phyloP scores from a whole-genome alignment of 192 early-diverging fungal genomes.

The Linnemannia elongata region DNA sequence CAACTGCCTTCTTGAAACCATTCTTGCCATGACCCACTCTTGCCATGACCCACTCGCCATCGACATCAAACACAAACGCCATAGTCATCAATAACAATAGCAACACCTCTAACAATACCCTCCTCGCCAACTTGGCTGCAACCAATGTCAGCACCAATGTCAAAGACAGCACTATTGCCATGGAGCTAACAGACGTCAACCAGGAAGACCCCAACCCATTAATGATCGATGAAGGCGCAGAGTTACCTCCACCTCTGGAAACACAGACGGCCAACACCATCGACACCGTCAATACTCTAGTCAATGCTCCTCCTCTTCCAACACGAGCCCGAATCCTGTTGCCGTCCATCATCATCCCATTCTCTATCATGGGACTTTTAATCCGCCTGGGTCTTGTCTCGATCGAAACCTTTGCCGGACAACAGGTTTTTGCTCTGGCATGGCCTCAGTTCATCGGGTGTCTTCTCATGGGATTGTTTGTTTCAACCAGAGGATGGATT shows the following conservation, averaged over 20 bases:
- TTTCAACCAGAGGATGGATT: constrained; percentile 31
- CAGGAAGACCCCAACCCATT: background rate
- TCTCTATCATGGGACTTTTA: constrained; percentile 76
- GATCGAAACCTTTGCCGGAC: constrained; percentile 69
- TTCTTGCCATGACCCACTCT: background rate
- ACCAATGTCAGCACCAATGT: too few relatives aligned
- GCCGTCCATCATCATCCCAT: constrained; percentile 58
- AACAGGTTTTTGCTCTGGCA: constrained; percentile 71
- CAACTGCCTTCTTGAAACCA: background rate
- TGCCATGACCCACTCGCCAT: background rate
- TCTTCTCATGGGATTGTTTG: constrained; percentile 67
- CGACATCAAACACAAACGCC: background rate
- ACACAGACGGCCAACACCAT: background rate
- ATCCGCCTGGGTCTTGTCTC: constrained; percentile 68
- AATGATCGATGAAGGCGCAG: background rate
- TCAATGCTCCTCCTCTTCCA: background rate
- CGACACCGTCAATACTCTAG: too few relatives aligned
- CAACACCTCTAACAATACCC: background rate
- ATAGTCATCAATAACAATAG: background rate
- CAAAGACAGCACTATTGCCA: background rate
- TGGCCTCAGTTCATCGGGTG: constrained; percentile 82
- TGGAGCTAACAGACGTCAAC: background rate
- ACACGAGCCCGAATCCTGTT: constrained; percentile 4
- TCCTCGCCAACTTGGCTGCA: background rate
- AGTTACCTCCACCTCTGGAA: background rate